Conservation (phyloP, 495 filamentous ascomycete genomes). For the Chaetomium cochliodes region DNA sequence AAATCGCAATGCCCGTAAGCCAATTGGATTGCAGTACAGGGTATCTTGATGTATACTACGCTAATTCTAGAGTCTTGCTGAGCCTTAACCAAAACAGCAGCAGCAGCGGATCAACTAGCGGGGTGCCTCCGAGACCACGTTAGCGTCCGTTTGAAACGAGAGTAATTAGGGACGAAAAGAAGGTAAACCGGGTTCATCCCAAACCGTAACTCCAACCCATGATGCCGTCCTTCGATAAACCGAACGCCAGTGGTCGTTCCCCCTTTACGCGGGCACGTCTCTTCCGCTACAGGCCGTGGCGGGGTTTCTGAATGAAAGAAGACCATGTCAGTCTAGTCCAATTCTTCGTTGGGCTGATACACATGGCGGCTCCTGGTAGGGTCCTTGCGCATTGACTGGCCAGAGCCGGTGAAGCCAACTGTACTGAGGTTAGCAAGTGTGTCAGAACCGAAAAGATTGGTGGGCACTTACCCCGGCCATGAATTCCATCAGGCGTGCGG, state of each 20-base stretch:
- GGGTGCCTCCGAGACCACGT: constrained; percentile 21
- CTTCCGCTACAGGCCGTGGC: background rate
- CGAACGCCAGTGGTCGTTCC: background rate
- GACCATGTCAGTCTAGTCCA: constrained; percentile 51
- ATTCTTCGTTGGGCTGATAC: constrained; percentile 78
- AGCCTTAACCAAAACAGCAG: background rate
- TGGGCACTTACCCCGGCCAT: constrained; percentile 69
- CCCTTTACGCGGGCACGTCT: background rate
- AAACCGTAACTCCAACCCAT: constrained; percentile 20
- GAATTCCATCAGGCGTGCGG: constrained; percentile 78
- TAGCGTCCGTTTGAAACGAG: constrained; percentile 23
- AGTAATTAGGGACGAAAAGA: constrained; percentile 9
- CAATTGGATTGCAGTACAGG: background rate
- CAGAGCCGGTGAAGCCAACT: constrained; percentile 97
- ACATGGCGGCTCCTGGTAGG: constrained; percentile 77
- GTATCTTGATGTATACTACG: constrained; percentile 11
- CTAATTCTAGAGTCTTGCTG: background rate
- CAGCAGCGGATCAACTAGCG: background rate
- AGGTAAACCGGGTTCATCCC: constrained; percentile 12
- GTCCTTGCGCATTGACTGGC: constrained; percentile 92
- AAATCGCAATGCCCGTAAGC: background rate
- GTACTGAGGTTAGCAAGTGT: constrained; percentile 38
- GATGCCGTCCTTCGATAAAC: background rate
- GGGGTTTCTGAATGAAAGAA: constrained; percentile 28
- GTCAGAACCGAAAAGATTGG: background rate